These are phyloP conservation scores for Sarocladium brachiariae DNA, from an alignment of 2,329 filamentous ascomycete genomes.

Conservation along the genomic window DNA sequence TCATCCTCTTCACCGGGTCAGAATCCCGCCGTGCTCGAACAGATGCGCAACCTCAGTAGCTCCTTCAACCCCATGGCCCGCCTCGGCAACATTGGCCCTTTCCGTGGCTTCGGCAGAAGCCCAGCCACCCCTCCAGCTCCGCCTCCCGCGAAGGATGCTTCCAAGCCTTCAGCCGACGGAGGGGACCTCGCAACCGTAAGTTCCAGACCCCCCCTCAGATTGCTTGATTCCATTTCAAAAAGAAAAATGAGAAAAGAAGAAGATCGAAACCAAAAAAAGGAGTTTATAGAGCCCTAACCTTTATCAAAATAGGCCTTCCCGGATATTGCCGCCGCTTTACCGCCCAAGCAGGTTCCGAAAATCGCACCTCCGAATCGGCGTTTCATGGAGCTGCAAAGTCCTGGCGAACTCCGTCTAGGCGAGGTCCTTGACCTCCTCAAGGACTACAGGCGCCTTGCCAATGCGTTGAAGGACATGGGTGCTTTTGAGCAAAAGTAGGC, in stretches of 20 bases:
- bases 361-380: constrained; percentile 62
- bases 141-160: constrained; percentile 32
- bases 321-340: constrained; percentile 48
- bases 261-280: no score
- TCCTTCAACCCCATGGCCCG: constrained; percentile 78
- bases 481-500: constrained; percentile 48
- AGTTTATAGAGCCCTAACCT: neutral
- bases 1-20: constrained; percentile 16
- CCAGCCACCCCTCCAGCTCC: constrained; percentile 21
- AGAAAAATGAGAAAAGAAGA: no score
- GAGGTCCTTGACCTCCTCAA: constrained; percentile 66
- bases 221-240: no score
- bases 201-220: no score
- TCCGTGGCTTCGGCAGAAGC: constrained; percentile 61
- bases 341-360: constrained; percentile 45
- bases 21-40: constrained; percentile 63
- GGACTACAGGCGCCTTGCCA: constrained; percentile 68
- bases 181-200: constrained; percentile 53
- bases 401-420: constrained; percentile 62
- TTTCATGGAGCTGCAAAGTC: constrained; percentile 66
- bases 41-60: constrained; percentile 73
- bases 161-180: constrained; percentile 36
- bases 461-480: constrained; percentile 54
- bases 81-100: constrained; percentile 64
- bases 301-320: constrained; percentile 45